Percentiles rank a stretch among this genome's conserved stretches.
These are phyloP conservation scores for Exophiala lecanii-corni DNA, from an alignment of 2,329 filamentous ascomycete genomes.

Conservation along the genomic window DNA sequence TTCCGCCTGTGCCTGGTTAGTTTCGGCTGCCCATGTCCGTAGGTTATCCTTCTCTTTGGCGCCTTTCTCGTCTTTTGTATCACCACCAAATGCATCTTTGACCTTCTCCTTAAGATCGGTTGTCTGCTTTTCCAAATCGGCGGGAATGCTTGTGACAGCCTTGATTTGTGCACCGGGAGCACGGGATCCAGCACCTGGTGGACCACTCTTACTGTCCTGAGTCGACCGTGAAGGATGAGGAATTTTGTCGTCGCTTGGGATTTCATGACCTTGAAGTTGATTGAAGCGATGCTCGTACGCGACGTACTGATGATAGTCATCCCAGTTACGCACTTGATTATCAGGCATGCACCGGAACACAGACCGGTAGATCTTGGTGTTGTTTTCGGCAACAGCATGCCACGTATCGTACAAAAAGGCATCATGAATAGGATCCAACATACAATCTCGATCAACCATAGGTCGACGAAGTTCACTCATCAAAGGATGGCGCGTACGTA, in stretches of 20 bases:
- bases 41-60: slow-evolving; percentile 33
- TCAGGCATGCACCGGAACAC: slow-evolving; percentile 98
- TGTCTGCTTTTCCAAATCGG: slow-evolving; percentile 30
- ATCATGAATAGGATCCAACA: slow-evolving; percentile 81
- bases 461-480: slow-evolving; percentile 67
- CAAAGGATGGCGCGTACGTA: slow-evolving; percentile 47
- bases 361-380: slow-evolving; percentile 86
- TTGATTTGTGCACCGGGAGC: slow-evolving; percentile 29
- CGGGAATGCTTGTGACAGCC: slow-evolving; percentile 27
- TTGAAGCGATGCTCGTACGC: slow-evolving; percentile 74
- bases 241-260: slow-evolving; percentile 12
- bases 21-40: slow-evolving; percentile 32
- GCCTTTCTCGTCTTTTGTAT: slow-evolving; percentile 20
- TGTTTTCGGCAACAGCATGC: slow-evolving; percentile 83
- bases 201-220: slow-evolving; percentile 32
- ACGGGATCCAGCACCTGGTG: slow-evolving; percentile 34
- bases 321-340: slow-evolving; percentile 88
- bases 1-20: slow-evolving; percentile 32
- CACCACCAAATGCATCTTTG: slow-evolving; percentile 16
- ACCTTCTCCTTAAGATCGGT: slow-evolving; percentile 33
- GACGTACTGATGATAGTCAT: slow-evolving; percentile 80
- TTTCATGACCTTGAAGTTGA: slow-evolving; percentile 55
- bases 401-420: slow-evolving; percentile 84
- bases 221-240: slow-evolving; percentile 40
- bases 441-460: slow-evolving; percentile 80